Percentiles rank a stretch among this genome's conserved stretches.
Conservation (phyloP, 2,329 filamentous ascomycete genomes). For the Amauroascus niger region DNA sequence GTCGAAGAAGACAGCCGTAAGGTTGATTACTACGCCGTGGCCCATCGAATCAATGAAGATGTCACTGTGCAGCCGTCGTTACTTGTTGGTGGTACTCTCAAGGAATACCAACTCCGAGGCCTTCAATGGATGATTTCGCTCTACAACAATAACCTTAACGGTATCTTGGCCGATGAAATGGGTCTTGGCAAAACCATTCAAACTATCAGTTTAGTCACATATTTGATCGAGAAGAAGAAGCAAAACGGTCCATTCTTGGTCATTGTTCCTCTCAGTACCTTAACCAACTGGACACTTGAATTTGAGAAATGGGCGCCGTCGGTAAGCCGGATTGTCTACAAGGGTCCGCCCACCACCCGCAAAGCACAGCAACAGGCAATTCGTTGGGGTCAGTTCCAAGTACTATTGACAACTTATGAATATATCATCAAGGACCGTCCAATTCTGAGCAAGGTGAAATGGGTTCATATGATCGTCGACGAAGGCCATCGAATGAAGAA, state of each 20-base stretch:
- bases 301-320: constrained; percentile 98
- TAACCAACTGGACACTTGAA: constrained; percentile 97
- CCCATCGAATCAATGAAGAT: constrained; percentile 90
- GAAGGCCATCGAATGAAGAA: constrained; percentile 99
- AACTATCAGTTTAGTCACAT: constrained; percentile 93
- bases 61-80: constrained; percentile 73
- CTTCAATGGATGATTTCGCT: constrained; percentile 99
- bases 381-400: constrained; percentile 89
- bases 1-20: constrained; percentile 55
- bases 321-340: constrained; percentile 83
- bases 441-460: constrained; percentile 94
- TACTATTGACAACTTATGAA: constrained; percentile 93
- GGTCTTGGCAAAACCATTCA: constrained; percentile 99
- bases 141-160: constrained; percentile 99
- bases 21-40: constrained; percentile 98
- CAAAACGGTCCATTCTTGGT: constrained; percentile 89
- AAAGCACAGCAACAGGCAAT: constrained; percentile 91
- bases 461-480: constrained; percentile 99
- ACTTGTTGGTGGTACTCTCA: constrained; percentile 81
- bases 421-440: constrained; percentile 99
- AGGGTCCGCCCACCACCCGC: constrained; percentile 78
- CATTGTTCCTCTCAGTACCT: constrained; percentile 89
- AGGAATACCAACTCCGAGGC: constrained; percentile 98
- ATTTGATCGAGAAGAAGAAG: constrained; percentile 90
- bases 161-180: constrained; percentile 98